Conservation (phyloP, 495 filamentous ascomycete genomes). For the Aspergillus leporis region DNA sequence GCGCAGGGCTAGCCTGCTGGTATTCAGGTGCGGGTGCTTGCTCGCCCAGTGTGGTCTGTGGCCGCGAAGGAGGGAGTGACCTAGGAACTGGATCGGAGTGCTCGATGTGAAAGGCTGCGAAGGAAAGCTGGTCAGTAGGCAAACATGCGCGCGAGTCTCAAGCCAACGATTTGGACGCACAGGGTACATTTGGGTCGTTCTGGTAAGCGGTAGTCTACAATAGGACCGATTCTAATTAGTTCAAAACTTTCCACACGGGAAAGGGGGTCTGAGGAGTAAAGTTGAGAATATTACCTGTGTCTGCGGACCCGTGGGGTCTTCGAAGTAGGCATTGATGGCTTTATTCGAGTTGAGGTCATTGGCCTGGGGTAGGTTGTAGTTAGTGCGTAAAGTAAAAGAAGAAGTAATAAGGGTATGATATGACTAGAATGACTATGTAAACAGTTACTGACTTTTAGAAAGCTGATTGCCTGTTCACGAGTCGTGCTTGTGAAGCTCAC, state of each 20-base stretch:
- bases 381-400: constrained; percentile 4
- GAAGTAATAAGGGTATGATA: not conserved
- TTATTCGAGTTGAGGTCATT: constrained; percentile 48
- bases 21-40: constrained; percentile 16
- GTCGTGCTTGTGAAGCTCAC: constrained; percentile 47
- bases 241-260: not conserved
- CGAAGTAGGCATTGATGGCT: constrained; percentile 55
- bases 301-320: constrained; percentile 46
- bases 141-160: not conserved
- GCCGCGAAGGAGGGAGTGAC: constrained; percentile 62
- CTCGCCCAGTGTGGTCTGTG: constrained; percentile 64
- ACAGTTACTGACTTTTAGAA: constrained; percentile 39
- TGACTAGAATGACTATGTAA: not conserved
- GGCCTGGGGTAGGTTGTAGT: constrained; percentile 34
- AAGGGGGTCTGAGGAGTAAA: not conserved
- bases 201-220: constrained; percentile 24
- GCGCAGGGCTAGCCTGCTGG: constrained; percentile 9
- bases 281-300: constrained; percentile 27
- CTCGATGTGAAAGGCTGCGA: constrained; percentile 58
- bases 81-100: constrained; percentile 49
- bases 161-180: constrained; percentile 15
- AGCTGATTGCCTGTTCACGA: constrained; percentile 47
- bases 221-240: constrained; percentile 13
- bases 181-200: constrained; percentile 25
- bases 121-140: constrained; percentile 12